Conservation (phyloP, 495 filamentous ascomycete genomes). For the Opeltia flavorubescens region DNA sequence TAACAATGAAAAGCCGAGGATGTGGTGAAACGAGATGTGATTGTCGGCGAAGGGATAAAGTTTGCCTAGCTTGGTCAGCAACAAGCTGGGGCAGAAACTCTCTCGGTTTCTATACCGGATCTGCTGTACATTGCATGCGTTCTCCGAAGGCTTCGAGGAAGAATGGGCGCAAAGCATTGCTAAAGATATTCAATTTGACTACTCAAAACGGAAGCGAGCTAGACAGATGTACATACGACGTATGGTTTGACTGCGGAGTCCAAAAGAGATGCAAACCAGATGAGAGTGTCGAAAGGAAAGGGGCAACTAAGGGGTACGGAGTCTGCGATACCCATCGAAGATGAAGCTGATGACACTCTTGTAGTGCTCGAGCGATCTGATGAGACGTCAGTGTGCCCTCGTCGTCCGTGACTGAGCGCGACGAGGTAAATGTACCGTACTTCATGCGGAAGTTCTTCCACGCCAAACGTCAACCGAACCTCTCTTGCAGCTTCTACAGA, state of each 20-base stretch:
- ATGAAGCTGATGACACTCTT: constrained; percentile 56
- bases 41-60: constrained; percentile 49
- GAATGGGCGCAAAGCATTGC: constrained; percentile 43
- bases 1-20: constrained; percentile 58
- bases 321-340: constrained; percentile 58
- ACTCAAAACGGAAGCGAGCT: background rate
- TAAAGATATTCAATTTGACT: constrained; percentile 15
- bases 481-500: constrained; percentile 53
- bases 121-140: constrained; percentile 36
- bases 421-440: no score
- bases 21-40: constrained; percentile 50
- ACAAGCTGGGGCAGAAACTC: background rate
- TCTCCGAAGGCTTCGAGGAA: constrained; percentile 48
- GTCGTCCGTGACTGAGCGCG: no score
- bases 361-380: constrained; percentile 47
- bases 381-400: no score
- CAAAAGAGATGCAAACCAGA: constrained; percentile 78
- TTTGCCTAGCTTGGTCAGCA: constrained; percentile 34
- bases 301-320: constrained; percentile 43
- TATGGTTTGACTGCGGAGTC: constrained; percentile 35
- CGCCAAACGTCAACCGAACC: constrained; percentile 59
- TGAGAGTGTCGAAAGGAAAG: constrained; percentile 58
- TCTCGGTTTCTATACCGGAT: constrained; percentile 25
- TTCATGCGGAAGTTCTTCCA: constrained; percentile 60
- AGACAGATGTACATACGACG: constrained; percentile 26